These are phyloP conservation scores for Cyclostephanos tholiformis DNA, from an alignment of 108 stramenopile genomes.

Conservation along the genomic window DNA sequence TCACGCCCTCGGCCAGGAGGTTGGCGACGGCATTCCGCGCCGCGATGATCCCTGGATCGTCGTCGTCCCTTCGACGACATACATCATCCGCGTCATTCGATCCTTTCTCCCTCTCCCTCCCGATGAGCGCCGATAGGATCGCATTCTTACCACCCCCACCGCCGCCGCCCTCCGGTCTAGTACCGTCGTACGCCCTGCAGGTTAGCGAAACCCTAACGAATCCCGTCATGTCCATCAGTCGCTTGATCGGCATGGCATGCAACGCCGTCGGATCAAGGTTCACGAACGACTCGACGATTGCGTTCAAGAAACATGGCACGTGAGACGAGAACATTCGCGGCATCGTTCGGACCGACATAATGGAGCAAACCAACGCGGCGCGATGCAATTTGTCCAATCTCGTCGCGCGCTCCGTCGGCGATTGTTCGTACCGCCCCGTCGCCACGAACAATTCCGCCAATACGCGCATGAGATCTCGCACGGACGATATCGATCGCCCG, in stretches of 20 bases:
- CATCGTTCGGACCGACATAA: conserved; percentile 4
- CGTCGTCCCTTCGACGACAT: no score
- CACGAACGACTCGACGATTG: conserved; percentile 28
- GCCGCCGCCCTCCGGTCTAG: neutral
- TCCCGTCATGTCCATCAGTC: conserved; percentile 28
- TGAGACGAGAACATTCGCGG: conserved; percentile 31
- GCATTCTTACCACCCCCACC: conserved; percentile 22
- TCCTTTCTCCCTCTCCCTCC: conserved; percentile 1
- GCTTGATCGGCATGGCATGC: conserved; percentile 39
- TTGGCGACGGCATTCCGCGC: conserved; percentile 24
- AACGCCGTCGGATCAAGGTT: conserved; percentile 4
- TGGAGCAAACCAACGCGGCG: conserved; percentile 19
- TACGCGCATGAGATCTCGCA: neutral
- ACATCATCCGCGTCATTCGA: neutral
- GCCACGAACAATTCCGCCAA: neutral
- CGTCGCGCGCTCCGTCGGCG: neutral
- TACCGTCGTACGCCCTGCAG: conserved; percentile 28
- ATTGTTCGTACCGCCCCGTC: no score
- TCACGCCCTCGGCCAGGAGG: conserved; percentile 19
- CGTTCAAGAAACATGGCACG: conserved; percentile 15
- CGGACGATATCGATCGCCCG: neutral
- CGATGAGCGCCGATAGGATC: conserved; percentile 23
- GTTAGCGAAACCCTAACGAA: conserved; percentile 17
- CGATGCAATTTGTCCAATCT: conserved; percentile 33
- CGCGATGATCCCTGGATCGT: conserved; percentile 19